Base-by-base conservation (phyloP, 2,329 filamentous ascomycete species). In the Hypoxylon sp. region DNA sequence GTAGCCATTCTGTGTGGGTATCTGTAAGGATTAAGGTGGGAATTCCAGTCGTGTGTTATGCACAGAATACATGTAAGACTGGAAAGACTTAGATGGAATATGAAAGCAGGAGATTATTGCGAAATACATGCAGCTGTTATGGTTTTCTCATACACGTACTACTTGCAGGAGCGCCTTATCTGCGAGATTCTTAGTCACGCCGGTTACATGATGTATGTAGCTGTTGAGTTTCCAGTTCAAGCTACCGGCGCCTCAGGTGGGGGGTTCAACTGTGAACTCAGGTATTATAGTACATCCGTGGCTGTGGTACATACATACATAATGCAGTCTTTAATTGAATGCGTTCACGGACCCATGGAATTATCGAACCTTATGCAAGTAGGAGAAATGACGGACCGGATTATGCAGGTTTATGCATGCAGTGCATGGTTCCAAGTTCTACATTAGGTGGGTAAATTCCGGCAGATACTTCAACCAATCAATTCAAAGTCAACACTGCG, bases 401-500 rank as follows among this genome's bases (percentile, higher is more conserved):
- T 35, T 13, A 10, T 13, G 32, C 10, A 2, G 39, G 2, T 44
- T 21, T 21, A 21, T 44, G 39, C 17, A 21, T 7, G n/a, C n/a
- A n/a, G n/a, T n/a, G n/a, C n/a, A n/a, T n/a, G n/a, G n/a, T n/a
- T n/a, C n/a, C n/a, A n/a, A n/a, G n/a, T n/a, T n/a, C n/a, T n/a
- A n/a, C n/a, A 6, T 32, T 47, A 6, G 13, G 6, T 31, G 47
- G 47, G 11, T 54, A 24, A 62, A 67, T 44, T 55, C 24, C 46
- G 62, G 48, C 29, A 24, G 32, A 58, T 29, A 46, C 51, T 60
- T 35, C 1, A 53, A 42, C 67, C 67, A 67, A 67, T 68, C 62
- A 64, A 24, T 56, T 53, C 37, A 31, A 66, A 63, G 68, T 66
- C 65, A 68, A 66, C 65, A 68, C 46, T 51, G 63, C 62, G 62